Evolutionary conservation across 148 eudicot genomes (phyloP), one percentile per base, ranked within the genome.

Genomic region (Vaccinium vitisidaea): DNA sequence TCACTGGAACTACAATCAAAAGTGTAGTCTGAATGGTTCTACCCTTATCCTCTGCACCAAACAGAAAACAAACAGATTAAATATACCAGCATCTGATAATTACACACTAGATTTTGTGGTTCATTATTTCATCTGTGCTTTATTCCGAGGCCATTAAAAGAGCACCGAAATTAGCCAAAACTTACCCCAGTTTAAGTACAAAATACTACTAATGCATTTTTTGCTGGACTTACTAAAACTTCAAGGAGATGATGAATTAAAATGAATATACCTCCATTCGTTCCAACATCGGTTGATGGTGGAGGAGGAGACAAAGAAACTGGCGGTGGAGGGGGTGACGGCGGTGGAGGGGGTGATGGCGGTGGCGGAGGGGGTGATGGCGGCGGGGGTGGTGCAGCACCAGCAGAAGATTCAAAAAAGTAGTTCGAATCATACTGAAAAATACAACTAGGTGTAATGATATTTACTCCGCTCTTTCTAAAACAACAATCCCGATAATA

Each of bases 381-480:
- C n/a, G n/a, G n/a, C n/a, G 8, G 27, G 11, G 39, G 32, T 6
- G 87, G 89, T 73, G 63, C 39, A 78, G 88, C 53, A 75, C 49
- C 77, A 15, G 50, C 77, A 15, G 49, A 32, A 36, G 77, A 73
- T 19, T 73, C 77, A 39, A 19, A 75, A 16, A 75, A 75, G 6
- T 43, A 18, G 53, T 0, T 2, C 78, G 19, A 18, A 7, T 18
- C 25, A 19, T 46, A 75, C 78, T 75, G 78, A n/a, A 75, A 46
- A 43, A 18, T 8, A 75, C 78, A 75, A 43, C 78, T 19, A 21
- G 53, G 78, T 75, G 25, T 43, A 9, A 84, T 75, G n/a, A 84
- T 75, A 14, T 14, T 23, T 11, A 25, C 36, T 11, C 10, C 32
- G 5, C 18, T 9, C 56, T 7, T 52, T 27, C 80, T 13, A 10